Evolutionary conservation across 192 early-diverging fungal species (phyloP).

Genomic region (Mortierella hygrophila): DNA sequence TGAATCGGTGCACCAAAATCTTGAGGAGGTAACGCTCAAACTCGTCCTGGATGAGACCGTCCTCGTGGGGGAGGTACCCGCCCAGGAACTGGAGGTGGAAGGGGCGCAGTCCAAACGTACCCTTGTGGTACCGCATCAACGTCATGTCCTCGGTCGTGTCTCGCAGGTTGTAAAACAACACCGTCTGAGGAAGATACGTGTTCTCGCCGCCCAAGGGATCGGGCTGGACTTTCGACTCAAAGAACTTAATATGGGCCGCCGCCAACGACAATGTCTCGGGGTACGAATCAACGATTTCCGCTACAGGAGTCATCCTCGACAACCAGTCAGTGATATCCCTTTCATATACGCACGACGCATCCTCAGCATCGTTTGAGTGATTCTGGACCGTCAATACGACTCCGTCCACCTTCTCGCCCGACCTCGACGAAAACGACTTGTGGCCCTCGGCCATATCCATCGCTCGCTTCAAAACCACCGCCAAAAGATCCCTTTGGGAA

Average conservation of each 20-base stretch:
- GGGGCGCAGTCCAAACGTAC: not conserved
- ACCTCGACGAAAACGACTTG: not conserved
- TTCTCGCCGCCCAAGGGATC: not conserved
- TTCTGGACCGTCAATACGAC: not conserved
- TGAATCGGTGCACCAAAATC: not conserved
- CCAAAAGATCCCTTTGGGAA: not conserved
- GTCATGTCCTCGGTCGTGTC: not conserved
- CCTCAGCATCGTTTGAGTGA: not conserved
- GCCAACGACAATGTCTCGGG: not conserved
- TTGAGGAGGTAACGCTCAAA: not conserved
- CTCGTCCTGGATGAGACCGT: not conserved
- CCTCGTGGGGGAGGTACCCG: not conserved
- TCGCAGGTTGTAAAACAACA: slow-evolving; percentile 4
- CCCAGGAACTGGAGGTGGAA: not conserved
- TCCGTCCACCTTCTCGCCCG: not conserved
- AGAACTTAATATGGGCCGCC: not conserved
- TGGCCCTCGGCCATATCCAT: not conserved
- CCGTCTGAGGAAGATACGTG: not conserved
- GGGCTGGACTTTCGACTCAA: not conserved
- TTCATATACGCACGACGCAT: too few relatives aligned
- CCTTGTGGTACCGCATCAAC: slow-evolving; percentile 6
- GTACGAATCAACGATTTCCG: too few relatives aligned
- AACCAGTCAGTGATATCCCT: not conserved
- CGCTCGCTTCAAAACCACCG: not conserved
- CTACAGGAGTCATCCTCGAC: not conserved